These are phyloP conservation scores for Coemansia asiatica DNA, from an alignment of 192 early-diverging fungal species.

Conservation along the genomic window DNA sequence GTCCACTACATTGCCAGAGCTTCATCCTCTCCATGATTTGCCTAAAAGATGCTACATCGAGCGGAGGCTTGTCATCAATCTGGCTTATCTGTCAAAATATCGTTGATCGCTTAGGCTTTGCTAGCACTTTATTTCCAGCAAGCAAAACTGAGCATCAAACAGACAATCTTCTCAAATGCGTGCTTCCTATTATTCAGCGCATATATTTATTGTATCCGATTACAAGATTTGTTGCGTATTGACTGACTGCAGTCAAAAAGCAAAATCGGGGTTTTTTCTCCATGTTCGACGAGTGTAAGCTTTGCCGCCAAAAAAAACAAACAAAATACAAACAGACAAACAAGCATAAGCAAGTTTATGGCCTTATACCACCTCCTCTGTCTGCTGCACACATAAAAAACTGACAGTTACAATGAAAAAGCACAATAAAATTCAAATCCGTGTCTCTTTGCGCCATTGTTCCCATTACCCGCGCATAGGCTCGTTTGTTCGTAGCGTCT, in stretches of 20 bases:
- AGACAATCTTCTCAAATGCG: background rate
- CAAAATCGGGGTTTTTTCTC: too few relatives aligned
- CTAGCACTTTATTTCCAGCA: background rate
- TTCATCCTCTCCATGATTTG: background rate
- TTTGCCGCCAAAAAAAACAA: too few relatives aligned
- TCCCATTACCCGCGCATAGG: slow-evolving; percentile 7
- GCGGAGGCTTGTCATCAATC: background rate
- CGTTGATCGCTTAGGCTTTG: background rate
- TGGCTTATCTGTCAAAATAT: background rate
- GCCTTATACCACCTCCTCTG: background rate
- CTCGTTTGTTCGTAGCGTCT: background rate
- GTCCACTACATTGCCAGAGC: background rate
- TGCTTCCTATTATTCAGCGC: slow-evolving; percentile 4
- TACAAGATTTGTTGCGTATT: slow-evolving; percentile 4
- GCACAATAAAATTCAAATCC: background rate
- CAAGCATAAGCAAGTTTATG: background rate
- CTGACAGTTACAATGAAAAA: slow-evolving; percentile 2
- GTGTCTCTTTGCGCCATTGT: slow-evolving; percentile 1
- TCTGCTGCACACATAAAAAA: slow-evolving; percentile 2
- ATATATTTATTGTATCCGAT: slow-evolving; percentile 35
- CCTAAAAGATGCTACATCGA: background rate
- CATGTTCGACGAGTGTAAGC: too few relatives aligned
- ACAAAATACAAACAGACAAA: too few relatives aligned
- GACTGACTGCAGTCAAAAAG: background rate
- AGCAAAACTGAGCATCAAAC: background rate